Conservation (phyloP, 23 red algal species). For the Agarophyton chilense region DNA sequence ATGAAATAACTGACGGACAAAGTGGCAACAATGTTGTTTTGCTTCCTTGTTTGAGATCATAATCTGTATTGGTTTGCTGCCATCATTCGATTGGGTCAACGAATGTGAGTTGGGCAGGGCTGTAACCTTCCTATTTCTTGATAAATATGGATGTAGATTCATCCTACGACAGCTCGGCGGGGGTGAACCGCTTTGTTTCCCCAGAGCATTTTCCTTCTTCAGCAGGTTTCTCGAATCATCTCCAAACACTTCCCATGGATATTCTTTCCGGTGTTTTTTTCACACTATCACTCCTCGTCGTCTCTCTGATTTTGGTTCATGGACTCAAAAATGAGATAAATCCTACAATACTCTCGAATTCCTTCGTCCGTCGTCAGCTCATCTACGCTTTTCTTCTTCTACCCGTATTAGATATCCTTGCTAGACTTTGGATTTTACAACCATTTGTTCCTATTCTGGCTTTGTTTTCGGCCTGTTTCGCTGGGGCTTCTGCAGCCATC, state of each 20-base stretch:
- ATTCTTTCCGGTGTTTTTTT: neutral
- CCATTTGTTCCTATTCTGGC: neutral
- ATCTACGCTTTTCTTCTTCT: conserved; percentile 5
- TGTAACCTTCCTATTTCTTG: too few relatives aligned
- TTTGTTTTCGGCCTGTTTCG: neutral
- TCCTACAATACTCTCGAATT: neutral
- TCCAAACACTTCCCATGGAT: neutral
- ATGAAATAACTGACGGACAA: too few relatives aligned
- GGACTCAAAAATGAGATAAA: neutral
- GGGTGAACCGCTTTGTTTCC: too few relatives aligned
- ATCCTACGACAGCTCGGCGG: too few relatives aligned
- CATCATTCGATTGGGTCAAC: too few relatives aligned
- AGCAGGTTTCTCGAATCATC: too few relatives aligned
- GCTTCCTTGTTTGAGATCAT: too few relatives aligned
- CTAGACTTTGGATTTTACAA: neutral
- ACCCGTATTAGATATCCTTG: neutral
- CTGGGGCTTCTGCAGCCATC: neutral
- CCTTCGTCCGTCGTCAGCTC: neutral
- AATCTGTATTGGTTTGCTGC: too few relatives aligned
- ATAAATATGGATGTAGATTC: too few relatives aligned
- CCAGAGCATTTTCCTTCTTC: too few relatives aligned
- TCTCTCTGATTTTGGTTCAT: neutral
- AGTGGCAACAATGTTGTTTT: too few relatives aligned
- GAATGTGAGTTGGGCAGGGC: too few relatives aligned
- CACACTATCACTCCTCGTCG: neutral